Evolutionary conservation across 2,329 filamentous ascomycete species (phyloP).

Genomic region (Fusarium circinatum): DNA sequence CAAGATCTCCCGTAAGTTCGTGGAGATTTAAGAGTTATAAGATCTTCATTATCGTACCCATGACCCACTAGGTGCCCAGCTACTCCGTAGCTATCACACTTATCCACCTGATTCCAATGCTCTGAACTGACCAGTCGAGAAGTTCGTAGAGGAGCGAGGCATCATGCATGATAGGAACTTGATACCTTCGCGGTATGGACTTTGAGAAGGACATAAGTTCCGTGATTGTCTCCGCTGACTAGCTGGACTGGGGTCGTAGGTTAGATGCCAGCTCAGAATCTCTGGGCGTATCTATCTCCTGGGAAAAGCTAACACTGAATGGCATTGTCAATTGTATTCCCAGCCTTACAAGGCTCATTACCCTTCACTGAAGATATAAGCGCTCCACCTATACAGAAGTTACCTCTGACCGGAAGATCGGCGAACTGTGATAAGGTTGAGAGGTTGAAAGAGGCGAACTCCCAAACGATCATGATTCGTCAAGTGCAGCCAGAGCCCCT

Average conservation of each 20-base stretch:
- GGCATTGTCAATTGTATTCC: neutral
- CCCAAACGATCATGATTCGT: neutral
- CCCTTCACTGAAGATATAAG: neutral
- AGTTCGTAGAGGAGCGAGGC: neutral
- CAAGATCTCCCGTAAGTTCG: neutral
- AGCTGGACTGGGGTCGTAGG: fast-evolving
- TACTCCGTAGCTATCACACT: neutral
- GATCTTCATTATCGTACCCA: too few species aligned
- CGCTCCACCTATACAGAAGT: fast-evolving
- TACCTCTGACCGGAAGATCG: fast-evolving
- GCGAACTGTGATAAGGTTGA: too few species aligned
- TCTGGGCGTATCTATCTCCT: fast-evolving
- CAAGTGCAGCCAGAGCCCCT: neutral
- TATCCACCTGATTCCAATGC: neutral
- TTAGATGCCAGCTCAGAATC: fast-evolving
- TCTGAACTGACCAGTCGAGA: neutral
- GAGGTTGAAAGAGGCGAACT: neutral
- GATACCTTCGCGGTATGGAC: too few species aligned
- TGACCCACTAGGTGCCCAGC: neutral
- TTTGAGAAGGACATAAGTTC: too few species aligned
- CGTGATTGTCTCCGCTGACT: too few species aligned
- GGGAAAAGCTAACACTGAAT: fast-evolving
- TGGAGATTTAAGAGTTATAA: neutral
- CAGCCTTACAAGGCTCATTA: neutral
- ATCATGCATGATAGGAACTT: neutral